Conservation (phyloP, 2,329 filamentous ascomycete genomes). For the Lasiodiplodia theobromae region DNA sequence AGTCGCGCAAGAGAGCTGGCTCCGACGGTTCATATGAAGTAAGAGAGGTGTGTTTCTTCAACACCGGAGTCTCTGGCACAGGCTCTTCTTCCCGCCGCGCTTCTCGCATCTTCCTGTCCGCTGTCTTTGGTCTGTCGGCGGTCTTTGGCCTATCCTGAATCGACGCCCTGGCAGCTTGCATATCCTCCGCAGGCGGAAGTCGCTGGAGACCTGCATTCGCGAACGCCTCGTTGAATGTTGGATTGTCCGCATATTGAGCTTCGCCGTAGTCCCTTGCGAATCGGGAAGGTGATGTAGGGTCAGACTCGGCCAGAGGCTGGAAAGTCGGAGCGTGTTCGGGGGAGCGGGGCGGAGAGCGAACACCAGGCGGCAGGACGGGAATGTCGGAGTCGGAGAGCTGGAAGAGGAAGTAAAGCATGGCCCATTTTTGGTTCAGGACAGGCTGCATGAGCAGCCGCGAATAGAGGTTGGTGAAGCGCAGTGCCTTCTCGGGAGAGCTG, state of each 20-base stretch:
- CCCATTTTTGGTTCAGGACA: conserved; percentile 95
- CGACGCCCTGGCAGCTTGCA: conserved; percentile 34
- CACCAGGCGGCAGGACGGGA: conserved; percentile 52
- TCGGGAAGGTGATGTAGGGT: conserved; percentile 8
- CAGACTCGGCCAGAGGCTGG: conserved; percentile 16
- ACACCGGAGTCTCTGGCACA: conserved; percentile 20
- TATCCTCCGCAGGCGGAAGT: conserved; percentile 44
- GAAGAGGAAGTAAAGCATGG: conserved; percentile 89
- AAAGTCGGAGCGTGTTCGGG: conserved; percentile 29
- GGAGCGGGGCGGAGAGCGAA: conserved; percentile 20
- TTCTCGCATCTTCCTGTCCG: conserved; percentile 15
- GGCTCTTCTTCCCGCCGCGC: conserved; percentile 39
- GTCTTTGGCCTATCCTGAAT: conserved; percentile 32
- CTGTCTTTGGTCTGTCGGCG: conserved; percentile 35
- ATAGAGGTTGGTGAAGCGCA: conserved; percentile 90
- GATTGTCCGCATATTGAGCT: conserved; percentile 35
- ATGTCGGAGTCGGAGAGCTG: conserved; percentile 73
- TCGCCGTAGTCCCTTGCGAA: neutral
- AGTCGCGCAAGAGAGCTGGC: conserved; percentile 64
- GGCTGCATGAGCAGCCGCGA: conserved; percentile 87
- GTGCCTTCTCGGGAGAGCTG: conserved; percentile 74
- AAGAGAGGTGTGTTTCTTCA: conserved; percentile 22
- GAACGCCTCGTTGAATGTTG: conserved; percentile 57
- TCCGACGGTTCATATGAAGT: conserved; percentile 49
- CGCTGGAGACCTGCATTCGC: conserved; percentile 53